phyloP scores from a whole-genome alignment of 805 yeast species.

The Naumovozyma dairenensis region DNA sequence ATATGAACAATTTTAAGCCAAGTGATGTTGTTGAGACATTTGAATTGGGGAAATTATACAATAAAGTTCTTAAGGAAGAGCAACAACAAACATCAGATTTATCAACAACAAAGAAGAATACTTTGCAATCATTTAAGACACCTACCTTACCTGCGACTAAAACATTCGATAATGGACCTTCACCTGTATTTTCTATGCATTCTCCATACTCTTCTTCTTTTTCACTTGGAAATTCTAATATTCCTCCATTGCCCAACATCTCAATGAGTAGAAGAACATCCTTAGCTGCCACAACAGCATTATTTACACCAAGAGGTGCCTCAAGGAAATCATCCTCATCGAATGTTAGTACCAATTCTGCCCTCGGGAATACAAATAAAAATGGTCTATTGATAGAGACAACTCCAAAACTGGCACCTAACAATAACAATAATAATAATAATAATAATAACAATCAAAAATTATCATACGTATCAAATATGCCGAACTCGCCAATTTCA shows the following conservation, averaged over 20 bases:
- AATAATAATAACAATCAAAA: no score
- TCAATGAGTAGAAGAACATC: slow-evolving; percentile 20
- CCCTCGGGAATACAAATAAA: slow-evolving; percentile 5
- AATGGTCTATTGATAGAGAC: slow-evolving; percentile 4
- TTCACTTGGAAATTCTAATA: slow-evolving; percentile 2
- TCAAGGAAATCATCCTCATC: slow-evolving; percentile 5
- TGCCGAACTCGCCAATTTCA: no score
- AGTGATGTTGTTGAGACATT: slow-evolving; percentile 47
- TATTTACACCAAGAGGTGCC: slow-evolving; percentile 8
- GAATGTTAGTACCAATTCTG: slow-evolving; percentile 6
- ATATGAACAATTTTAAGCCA: slow-evolving; percentile 57
- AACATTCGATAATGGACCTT: slow-evolving; percentile 23
- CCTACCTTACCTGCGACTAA: slow-evolving; percentile 20
- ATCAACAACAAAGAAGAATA: slow-evolving; percentile 11
- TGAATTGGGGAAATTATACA: slow-evolving; percentile 38
- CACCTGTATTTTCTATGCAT: slow-evolving; percentile 20
- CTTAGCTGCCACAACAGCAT: slow-evolving; percentile 10
- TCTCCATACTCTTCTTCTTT: slow-evolving; percentile 16
- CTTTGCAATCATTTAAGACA: slow-evolving; percentile 17
- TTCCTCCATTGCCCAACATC: slow-evolving; percentile 17
- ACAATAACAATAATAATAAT: no score
- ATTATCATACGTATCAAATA: no score
- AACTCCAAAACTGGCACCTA: no score
- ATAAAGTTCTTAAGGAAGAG: slow-evolving; percentile 21
- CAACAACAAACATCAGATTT: slow-evolving; percentile 9